phyloP scores from a whole-genome alignment of 2,329 filamentous ascomycete species.

The Tricladium varicosporioides region DNA sequence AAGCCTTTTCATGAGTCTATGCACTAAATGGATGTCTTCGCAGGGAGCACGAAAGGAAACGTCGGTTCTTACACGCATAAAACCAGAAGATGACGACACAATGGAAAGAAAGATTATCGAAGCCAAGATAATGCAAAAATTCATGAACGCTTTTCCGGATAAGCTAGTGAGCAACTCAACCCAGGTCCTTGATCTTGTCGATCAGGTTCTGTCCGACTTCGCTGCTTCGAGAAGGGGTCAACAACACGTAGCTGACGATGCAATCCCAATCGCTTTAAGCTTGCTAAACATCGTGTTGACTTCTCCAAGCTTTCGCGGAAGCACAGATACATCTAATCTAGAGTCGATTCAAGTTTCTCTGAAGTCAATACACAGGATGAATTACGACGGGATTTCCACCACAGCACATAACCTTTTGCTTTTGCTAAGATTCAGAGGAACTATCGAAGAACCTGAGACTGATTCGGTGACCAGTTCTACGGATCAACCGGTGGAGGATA shows the following conservation, averaged over 20 bases:
- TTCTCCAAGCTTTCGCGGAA: conserved; percentile 52
- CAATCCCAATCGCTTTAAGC: conserved; percentile 54
- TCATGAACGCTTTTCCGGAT: conserved; percentile 62
- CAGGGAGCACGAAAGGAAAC: conserved; percentile 23
- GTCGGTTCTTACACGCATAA: conserved; percentile 29
- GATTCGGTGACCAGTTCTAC: conserved; percentile 32
- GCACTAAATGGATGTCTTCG: conserved; percentile 53
- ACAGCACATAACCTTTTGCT: conserved; percentile 57
- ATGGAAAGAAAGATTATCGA: conserved; percentile 51
- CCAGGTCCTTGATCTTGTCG: conserved; percentile 62
- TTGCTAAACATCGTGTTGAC: conserved; percentile 60
- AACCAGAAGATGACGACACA: conserved; percentile 37
- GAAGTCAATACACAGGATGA: conserved; percentile 38
- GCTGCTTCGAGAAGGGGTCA: conserved; percentile 32
- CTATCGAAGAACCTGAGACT: conserved; percentile 42
- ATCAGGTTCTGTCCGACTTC: conserved; percentile 50
- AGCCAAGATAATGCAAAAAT: conserved; percentile 60
- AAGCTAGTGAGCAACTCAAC: conserved; percentile 62
- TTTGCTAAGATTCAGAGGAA: conserved; percentile 54
- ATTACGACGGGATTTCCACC: conserved; percentile 43
- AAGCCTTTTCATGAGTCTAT: conserved; percentile 57
- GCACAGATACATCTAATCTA: conserved; percentile 42
- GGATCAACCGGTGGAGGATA: conserved; percentile 53
- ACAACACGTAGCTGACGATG: conserved; percentile 43
- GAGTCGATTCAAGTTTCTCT: conserved; percentile 49